Evolutionary conservation across 225 moss, liverwort and hornwort genomes (phyloP), one percentile per base, ranked within the genome.

Genomic region (Pseudisothecium myosuroides): DNA sequence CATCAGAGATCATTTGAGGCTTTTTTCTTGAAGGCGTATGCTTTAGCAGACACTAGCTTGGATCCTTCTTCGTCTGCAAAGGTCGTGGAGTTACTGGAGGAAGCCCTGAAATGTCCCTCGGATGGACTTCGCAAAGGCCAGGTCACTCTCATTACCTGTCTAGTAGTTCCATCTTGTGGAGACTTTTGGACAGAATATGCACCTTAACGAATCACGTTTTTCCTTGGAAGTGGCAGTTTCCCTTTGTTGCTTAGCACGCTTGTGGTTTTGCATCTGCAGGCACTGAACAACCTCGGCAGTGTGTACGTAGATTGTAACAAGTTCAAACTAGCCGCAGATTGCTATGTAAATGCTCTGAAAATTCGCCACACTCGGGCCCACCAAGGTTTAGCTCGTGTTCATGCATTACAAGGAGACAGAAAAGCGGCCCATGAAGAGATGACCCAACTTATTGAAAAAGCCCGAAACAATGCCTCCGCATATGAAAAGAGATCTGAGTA

Each of bases 71-170:
- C 99, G 36, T 99, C 97, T 81, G 97, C 96, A 32, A 97, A 97
- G 94, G 99, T 99, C 32, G 99, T 99, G 81, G 99, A 99, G 91
- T 94, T 99, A 83, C 94, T 99, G 34, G 99, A 99, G 91, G 99
- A 99, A 91, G 99, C 99, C 37, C 83, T 99, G 81, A 99, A 97
- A 90, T 99, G 99, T 86, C 99, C 97, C 58, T 99, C 99, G 29
- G 99, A 99, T 76, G 99, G 99, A 89, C 96, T 99, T 80, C 96
- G 99, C 68, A 99, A 99, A 89, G 99, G 99, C 85, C 99, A 99
- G 99, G 99, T 99, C 75, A 75, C 62, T 90, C 86, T 79, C 80
- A 86, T 67, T n/a, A 88, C 76, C 77, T 56, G 67, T 58, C 31
- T 43, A 75, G 85, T 55, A 62, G 82, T 76, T 83, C 61, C 75